Evolutionary conservation across 2,329 filamentous ascomycete genomes (phyloP).

Genomic region (Fonsecaea erecta): DNA sequence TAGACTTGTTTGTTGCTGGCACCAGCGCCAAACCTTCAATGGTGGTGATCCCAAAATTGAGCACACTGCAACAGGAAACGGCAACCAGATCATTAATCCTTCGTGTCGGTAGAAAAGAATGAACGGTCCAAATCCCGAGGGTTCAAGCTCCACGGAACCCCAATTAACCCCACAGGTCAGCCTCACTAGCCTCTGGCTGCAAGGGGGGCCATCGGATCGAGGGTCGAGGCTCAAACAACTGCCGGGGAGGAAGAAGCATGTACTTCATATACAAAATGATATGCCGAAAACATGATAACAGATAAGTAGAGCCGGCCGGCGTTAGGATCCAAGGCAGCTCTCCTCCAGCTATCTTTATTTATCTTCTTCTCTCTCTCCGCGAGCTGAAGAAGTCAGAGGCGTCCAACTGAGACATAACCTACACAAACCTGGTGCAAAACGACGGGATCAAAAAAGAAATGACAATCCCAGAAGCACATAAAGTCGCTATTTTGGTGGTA

Average conservation of each 20-base stretch:
- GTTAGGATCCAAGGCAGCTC: background rate
- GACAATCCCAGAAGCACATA: slow-evolving; percentile 18
- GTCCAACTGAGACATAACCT: background rate
- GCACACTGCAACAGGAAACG: background rate
- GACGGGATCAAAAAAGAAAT: slow-evolving; percentile 2
- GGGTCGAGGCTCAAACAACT: slow-evolving; percentile 16
- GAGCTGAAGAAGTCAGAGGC: background rate
- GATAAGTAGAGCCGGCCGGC: background rate
- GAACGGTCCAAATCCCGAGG: background rate
- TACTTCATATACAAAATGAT: background rate
- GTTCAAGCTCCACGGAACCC: slow-evolving; percentile 1
- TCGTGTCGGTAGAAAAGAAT: background rate
- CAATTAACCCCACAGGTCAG: slow-evolving; percentile 11
- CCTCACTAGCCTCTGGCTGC: background rate
- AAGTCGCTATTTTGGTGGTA: slow-evolving; percentile 25
- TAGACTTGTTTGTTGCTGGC: background rate
- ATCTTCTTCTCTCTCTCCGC: background rate
- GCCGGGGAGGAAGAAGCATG: background rate
- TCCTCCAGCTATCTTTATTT: background rate
- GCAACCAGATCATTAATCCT: background rate
- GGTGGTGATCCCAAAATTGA: background rate
- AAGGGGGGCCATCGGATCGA: slow-evolving; percentile 11
- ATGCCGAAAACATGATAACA: background rate
- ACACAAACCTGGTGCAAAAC: background rate
- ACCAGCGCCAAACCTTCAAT: background rate